Evolutionary conservation across 2,329 filamentous ascomycete genomes (phyloP).

Genomic region (Pseudocercospora musae): DNA sequence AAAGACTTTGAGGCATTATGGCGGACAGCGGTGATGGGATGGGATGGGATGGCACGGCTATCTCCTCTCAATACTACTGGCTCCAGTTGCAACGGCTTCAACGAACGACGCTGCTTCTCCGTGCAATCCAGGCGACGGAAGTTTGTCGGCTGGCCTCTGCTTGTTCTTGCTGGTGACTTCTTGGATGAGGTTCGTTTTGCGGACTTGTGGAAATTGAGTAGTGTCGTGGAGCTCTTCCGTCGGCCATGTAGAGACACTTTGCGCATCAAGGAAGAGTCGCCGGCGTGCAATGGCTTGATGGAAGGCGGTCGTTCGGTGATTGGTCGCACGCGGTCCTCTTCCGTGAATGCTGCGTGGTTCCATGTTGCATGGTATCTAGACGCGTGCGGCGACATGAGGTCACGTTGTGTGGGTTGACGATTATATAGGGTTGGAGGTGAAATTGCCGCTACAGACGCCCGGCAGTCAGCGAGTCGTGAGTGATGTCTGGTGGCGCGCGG

Average conservation of each 20-base stretch:
- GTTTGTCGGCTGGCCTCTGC: slow-evolving; percentile 25
- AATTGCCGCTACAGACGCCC: slow-evolving; percentile 7
- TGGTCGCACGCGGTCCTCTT: slow-evolving; percentile 21
- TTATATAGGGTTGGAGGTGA: slow-evolving; percentile 20
- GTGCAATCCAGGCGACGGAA: slow-evolving; percentile 31
- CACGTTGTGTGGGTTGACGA: slow-evolving; percentile 25
- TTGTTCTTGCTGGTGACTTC: slow-evolving; percentile 18
- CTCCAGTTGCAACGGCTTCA: slow-evolving; percentile 28
- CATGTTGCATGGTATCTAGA: slow-evolving; percentile 3
- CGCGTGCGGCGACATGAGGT: slow-evolving; percentile 16
- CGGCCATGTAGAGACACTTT: slow-evolving; percentile 16
- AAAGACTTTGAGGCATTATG: not conserved
- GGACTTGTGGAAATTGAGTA: slow-evolving; percentile 10
- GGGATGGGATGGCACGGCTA: not conserved
- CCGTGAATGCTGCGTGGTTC: slow-evolving; percentile 15
- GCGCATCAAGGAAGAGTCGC: slow-evolving; percentile 21
- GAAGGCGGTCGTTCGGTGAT: slow-evolving; percentile 25
- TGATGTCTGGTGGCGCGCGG: no score
- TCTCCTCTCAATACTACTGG: slow-evolving; percentile 27
- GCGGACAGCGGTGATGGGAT: slow-evolving; percentile 18
- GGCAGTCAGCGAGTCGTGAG: not conserved
- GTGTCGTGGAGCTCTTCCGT: slow-evolving; percentile 20
- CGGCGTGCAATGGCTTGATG: slow-evolving; percentile 24
- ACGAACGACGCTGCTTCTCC: slow-evolving; percentile 30
- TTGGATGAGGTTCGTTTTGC: not conserved